A percentile compares a stretch with the other conserved stretches of the same genome.
These are phyloP conservation scores for Deinandra increscens DNA, from an alignment of 129 eudicot species.

Conservation along the genomic window DNA sequence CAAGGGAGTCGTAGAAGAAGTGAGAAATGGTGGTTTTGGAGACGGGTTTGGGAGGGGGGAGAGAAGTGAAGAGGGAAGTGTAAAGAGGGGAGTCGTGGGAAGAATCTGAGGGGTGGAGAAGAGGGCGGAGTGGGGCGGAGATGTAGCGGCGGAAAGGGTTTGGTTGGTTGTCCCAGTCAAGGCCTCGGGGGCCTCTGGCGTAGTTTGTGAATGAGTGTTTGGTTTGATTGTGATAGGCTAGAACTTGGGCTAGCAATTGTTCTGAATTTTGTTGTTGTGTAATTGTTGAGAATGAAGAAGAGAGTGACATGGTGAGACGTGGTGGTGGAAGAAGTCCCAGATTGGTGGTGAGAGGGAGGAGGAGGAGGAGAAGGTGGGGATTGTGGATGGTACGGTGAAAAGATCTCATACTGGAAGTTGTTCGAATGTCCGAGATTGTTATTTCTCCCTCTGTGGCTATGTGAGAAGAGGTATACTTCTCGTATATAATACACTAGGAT, in stretches of 20 bases:
- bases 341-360: constrained; percentile 37
- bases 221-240: constrained; percentile 81
- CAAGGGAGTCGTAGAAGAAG: constrained; percentile 61
- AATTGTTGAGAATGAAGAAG: constrained; percentile 43
- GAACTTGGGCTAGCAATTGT: constrained; percentile 37
- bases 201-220: constrained; percentile 72
- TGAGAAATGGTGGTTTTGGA: constrained; percentile 55
- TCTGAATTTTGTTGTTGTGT: constrained; percentile 17
- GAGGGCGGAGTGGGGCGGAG: constrained; percentile 62
- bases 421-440: constrained; percentile 2
- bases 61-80: constrained; percentile 45
- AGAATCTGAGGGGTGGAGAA: constrained; percentile 45
- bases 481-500: too few species aligned
- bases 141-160: constrained; percentile 90
- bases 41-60: constrained; percentile 64
- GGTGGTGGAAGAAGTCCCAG: constrained; percentile 31
- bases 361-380: constrained; percentile 24
- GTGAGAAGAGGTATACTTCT: too few species aligned
- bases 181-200: constrained; percentile 76
- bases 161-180: constrained; percentile 96
- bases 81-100: constrained; percentile 43
- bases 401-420: constrained; percentile 24
- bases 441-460: too few species aligned
- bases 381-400: constrained; percentile 25
- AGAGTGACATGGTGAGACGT: constrained; percentile 52